Conservation (phyloP, 2,329 filamentous ascomycete genomes). For the Hysterium pulicare region DNA sequence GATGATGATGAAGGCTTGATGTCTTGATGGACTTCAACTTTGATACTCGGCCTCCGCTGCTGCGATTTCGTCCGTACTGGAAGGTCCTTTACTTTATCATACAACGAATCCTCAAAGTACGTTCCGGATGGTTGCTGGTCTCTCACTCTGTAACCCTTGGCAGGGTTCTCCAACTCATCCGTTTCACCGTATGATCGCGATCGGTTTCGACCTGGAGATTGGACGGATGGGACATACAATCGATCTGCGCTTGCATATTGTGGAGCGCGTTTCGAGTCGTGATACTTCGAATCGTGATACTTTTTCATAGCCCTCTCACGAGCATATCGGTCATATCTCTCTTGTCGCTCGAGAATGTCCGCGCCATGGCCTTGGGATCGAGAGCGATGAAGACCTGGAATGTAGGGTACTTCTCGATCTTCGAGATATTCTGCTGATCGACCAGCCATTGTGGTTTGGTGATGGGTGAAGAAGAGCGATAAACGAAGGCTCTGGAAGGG, state of each 20-base stretch:
- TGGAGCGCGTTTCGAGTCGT: conserved; percentile 6
- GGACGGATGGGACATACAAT: conserved; percentile 20
- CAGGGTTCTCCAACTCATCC: conserved; percentile 5
- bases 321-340: conserved; percentile 14
- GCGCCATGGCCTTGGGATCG: conserved; percentile 22
- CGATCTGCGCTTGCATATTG: conserved; percentile 12
- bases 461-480: neutral
- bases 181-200: conserved; percentile 10
- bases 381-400: conserved; percentile 14
- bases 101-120: conserved; percentile 10
- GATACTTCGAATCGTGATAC: conserved; percentile 15
- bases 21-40: conserved; percentile 22
- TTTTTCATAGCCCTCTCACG: conserved; percentile 20
- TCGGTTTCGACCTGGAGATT: conserved; percentile 9
- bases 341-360: conserved; percentile 21
- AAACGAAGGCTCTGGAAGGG: neutral
- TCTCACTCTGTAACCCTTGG: conserved; percentile 13
- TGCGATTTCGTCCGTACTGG: conserved; percentile 9
- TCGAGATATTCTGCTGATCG: conserved; percentile 14
- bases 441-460: conserved; percentile 10
- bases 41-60: conserved; percentile 17
- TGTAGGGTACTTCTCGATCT: conserved; percentile 6
- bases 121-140: conserved; percentile 12
- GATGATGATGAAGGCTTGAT: conserved; percentile 3
- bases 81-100: neutral